A percentile compares a stretch with the other conserved stretches of the same genome.
Evolutionary conservation across 805 yeast genomes (phyloP).

Genomic region (Babjeviella inositovora): DNA sequence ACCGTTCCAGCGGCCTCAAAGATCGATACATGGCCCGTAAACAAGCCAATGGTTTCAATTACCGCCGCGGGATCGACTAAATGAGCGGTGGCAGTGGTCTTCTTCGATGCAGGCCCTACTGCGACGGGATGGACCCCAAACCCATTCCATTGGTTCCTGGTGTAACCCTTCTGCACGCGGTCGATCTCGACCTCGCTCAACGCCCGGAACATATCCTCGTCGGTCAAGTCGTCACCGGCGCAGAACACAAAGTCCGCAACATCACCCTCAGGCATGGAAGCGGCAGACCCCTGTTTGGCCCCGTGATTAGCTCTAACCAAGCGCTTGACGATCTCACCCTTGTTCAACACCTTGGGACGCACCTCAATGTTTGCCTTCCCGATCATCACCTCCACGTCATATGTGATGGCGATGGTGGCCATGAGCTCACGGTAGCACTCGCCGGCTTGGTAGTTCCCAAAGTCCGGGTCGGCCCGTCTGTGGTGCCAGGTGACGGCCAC

Average conservation of each 20-base stretch:
- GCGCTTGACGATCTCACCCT: slow-evolving; percentile 88
- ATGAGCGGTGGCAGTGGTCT: slow-evolving; percentile 76
- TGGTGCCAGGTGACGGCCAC: slow-evolving; percentile 98
- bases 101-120: slow-evolving; percentile 84
- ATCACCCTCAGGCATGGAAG: slow-evolving; percentile 17
- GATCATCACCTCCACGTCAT: slow-evolving; percentile 87
- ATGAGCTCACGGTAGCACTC: slow-evolving; percentile 52
- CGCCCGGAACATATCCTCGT: slow-evolving; percentile 91
- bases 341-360: slow-evolving; percentile 87
- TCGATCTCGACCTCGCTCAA: slow-evolving; percentile 42
- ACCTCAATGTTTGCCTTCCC: slow-evolving; percentile 97
- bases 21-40: slow-evolving; percentile 64
- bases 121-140: slow-evolving; percentile 73
- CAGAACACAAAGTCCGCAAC: slow-evolving; percentile 79
- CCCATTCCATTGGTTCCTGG: slow-evolving; percentile 28
- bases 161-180: slow-evolving; percentile 24
- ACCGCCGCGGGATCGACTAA: slow-evolving; percentile 75
- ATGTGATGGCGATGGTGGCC: slow-evolving; percentile 38
- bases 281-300: slow-evolving; percentile 23
- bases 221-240: slow-evolving; percentile 92
- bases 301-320: slow-evolving; percentile 56
- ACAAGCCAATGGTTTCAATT: slow-evolving; percentile 64
- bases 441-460: slow-evolving; percentile 76
- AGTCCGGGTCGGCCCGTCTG: slow-evolving; percentile 84
- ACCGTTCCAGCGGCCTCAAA: slow-evolving; percentile 70